These are phyloP conservation scores for Leccinum pellstonianum DNA, from an alignment of 768 basidiomycete genomes.

Conservation along the genomic window DNA sequence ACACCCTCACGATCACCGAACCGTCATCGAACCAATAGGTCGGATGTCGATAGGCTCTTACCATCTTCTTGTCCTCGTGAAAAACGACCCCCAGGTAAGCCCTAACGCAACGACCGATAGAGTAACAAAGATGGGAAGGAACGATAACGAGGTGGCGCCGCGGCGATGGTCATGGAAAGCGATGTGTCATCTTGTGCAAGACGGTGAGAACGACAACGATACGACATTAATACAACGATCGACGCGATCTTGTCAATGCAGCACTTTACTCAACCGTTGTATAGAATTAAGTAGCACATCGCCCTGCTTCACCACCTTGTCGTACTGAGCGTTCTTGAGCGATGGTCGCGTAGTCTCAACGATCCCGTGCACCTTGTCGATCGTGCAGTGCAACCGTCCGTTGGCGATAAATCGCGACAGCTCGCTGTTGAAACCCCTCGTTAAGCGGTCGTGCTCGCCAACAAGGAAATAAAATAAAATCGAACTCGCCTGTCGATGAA, in stretches of 20 bases:
- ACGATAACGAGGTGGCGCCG: constrained; percentile 1
- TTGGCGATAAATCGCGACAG: constrained; percentile 89
- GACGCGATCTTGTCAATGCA: constrained; percentile 42
- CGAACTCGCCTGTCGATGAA: constrained; percentile 80
- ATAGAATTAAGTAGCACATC: constrained; percentile 86
- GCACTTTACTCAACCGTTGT: constrained; percentile 87
- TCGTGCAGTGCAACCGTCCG: constrained; percentile 80
- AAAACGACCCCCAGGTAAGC: constrained; percentile 8
- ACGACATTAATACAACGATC: not conserved
- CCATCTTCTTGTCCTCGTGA: not conserved
- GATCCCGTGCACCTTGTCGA: constrained; percentile 93
- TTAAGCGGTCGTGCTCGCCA: constrained; percentile 4
- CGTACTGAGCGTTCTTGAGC: constrained; percentile 83
- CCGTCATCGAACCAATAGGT: constrained; percentile 70
- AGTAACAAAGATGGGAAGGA: constrained; percentile 8
- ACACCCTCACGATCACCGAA: constrained; percentile 46
- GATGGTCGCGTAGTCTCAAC: constrained; percentile 86
- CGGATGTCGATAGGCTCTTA: constrained; percentile 36
- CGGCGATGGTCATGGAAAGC: not conserved
- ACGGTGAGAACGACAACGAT: not conserved
- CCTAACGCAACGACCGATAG: constrained; percentile 6
- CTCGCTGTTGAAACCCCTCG: constrained; percentile 53
- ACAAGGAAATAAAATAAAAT: not conserved
- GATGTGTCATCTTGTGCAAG: not conserved
- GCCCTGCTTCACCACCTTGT: constrained; percentile 90